Evolutionary conservation across 805 yeast species (phyloP).

Genomic region (Candida manassasensis): DNA sequence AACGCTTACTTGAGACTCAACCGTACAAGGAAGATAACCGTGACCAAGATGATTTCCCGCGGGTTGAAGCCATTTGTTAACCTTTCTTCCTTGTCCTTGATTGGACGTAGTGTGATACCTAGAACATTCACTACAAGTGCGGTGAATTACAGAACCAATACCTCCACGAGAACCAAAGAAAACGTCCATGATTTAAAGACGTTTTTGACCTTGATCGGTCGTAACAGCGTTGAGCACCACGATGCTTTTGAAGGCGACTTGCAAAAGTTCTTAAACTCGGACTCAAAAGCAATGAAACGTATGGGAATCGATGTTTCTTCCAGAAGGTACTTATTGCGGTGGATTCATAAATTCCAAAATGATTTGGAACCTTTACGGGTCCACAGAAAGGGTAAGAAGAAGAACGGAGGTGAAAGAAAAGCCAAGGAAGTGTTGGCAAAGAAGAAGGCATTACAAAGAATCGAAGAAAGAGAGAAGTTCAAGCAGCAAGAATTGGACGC

Average conservation of each 20-base stretch:
- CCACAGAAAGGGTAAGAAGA: constrained; percentile 64
- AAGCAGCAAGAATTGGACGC: constrained; percentile 36
- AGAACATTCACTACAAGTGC: constrained; percentile 8
- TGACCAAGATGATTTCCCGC: not conserved
- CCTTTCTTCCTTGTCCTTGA: not conserved
- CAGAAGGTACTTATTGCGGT: constrained; percentile 68
- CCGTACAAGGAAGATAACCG: not conserved
- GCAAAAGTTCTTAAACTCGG: constrained; percentile 54
- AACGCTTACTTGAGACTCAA: not conserved
- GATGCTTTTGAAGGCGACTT: constrained; percentile 61
- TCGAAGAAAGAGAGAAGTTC: constrained; percentile 46
- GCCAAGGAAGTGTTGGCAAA: constrained; percentile 50
- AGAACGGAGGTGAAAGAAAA: constrained; percentile 82
- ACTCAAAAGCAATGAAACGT: constrained; percentile 57
- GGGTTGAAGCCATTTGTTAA: not conserved
- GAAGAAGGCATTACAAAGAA: constrained; percentile 54
- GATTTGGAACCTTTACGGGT: constrained; percentile 51
- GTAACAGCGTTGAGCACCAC: constrained; percentile 60
- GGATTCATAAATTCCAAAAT: constrained; percentile 63
- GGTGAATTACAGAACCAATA: constrained; percentile 42
- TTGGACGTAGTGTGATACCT: constrained; percentile 1
- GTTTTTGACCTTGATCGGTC: constrained; percentile 75
- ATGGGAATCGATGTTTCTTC: constrained; percentile 71
- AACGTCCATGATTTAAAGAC: constrained; percentile 59
- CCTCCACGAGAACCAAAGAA: constrained; percentile 44